Percentiles rank a stretch among this genome's conserved stretches.
Evolutionary conservation across 2,329 filamentous ascomycete genomes (phyloP).

Genomic region (Phyllosticta citribraziliensis): DNA sequence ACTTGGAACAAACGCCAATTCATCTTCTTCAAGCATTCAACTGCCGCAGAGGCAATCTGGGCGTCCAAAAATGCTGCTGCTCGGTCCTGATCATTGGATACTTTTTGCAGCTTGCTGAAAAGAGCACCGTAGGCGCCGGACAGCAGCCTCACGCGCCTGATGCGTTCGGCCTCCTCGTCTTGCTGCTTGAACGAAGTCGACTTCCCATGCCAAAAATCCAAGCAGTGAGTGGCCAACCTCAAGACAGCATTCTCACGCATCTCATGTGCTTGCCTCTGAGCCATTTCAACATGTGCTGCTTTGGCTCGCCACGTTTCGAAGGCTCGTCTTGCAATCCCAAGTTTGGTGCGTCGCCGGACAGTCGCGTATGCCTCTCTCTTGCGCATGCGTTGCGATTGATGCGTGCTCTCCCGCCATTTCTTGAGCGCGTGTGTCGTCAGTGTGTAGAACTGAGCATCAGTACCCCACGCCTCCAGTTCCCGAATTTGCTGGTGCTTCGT

Average conservation of each 20-base stretch:
- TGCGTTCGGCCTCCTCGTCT: conserved; percentile 18
- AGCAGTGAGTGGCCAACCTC: conserved; percentile 21
- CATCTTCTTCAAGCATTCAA: conserved; percentile 43
- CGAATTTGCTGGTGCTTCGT: conserved; percentile 32
- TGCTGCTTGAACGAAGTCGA: conserved; percentile 19
- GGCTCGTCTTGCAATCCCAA: conserved; percentile 37
- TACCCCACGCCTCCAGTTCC: conserved; percentile 43
- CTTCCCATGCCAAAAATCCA: conserved; percentile 35
- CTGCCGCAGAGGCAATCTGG: conserved; percentile 37
- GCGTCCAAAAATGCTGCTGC: conserved; percentile 38
- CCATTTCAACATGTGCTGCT: conserved; percentile 13
- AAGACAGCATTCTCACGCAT: conserved; percentile 17
- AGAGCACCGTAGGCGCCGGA: conserved; percentile 18
- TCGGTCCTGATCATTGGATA: conserved; percentile 22
- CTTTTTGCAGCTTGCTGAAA: conserved; percentile 19
- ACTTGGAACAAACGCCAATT: conserved; percentile 49
- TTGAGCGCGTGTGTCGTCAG: conserved; percentile 41
- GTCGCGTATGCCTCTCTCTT: conserved; percentile 47
- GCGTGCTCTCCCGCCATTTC: conserved; percentile 41
- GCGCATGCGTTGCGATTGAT: conserved; percentile 41
- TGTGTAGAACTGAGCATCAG: conserved; percentile 48
- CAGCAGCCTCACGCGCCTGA: conserved; percentile 20
- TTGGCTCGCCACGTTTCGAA: conserved; percentile 30
- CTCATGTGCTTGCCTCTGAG: conserved; percentile 24
- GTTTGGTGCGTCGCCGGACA: conserved; percentile 44